These are phyloP conservation scores for Penicillium sp. DNA, from an alignment of 2,329 filamentous ascomycete species.

Conservation along the genomic window DNA sequence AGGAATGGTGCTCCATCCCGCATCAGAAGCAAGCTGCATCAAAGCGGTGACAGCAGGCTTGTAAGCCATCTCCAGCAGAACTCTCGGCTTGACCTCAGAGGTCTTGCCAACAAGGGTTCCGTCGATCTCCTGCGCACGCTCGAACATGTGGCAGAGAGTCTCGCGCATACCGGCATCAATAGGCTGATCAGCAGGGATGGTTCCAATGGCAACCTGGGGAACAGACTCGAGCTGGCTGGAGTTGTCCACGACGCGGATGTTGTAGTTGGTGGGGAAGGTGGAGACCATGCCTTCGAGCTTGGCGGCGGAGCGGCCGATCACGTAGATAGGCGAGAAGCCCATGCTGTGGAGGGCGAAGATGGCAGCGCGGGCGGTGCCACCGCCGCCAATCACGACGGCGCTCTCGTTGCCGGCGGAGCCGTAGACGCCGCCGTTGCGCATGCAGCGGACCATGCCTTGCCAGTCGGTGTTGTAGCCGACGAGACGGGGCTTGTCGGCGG, in stretches of 20 bases:
- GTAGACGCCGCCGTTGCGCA: constrained; percentile 68
- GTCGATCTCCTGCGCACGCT: constrained; percentile 51
- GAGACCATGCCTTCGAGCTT: constrained; percentile 69
- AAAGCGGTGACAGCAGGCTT: constrained; percentile 80
- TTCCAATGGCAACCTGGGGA: constrained; percentile 78
- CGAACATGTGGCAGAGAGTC: constrained; percentile 60
- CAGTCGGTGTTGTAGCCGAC: constrained; percentile 95
- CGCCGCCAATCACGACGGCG: constrained; percentile 84
- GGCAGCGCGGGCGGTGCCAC: constrained; percentile 88
- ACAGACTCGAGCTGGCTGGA: constrained; percentile 55
- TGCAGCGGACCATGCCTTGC: constrained; percentile 82
- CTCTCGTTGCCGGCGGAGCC: constrained; percentile 46
- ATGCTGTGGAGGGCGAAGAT: constrained; percentile 85
- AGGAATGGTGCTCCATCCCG: constrained; percentile 79
- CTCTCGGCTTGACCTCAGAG: constrained; percentile 46
- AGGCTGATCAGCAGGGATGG: constrained; percentile 84
- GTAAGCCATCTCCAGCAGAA: constrained; percentile 95
- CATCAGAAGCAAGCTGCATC: constrained; percentile 78
- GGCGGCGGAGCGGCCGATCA: constrained; percentile 73
- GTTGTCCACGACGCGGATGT: constrained; percentile 65
- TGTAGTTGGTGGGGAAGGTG: constrained; percentile 73
- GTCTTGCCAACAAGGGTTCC: constrained; percentile 34
- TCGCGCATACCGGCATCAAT: constrained; percentile 72
- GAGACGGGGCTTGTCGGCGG: constrained; percentile 56
- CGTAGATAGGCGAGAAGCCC: constrained; percentile 81